These are phyloP conservation scores for Planoprotostelium fungivorum DNA, from an alignment of 78 protist species.

Conservation along the genomic window DNA sequence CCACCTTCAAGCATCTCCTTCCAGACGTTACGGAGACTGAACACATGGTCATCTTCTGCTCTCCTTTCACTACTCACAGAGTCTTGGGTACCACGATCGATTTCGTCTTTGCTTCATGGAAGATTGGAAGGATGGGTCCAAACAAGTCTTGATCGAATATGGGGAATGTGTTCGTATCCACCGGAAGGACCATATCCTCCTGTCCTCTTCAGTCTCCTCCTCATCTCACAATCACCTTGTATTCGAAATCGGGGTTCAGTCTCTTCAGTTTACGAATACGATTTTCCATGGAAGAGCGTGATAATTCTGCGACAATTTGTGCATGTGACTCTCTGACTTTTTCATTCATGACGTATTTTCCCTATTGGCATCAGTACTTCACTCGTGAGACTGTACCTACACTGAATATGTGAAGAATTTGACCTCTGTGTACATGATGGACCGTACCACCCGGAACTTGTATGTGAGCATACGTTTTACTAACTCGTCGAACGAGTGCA, in stretches of 20 bases:
- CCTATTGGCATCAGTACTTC: neutral
- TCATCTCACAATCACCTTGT: neutral
- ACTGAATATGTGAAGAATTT: neutral
- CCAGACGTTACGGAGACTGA: neutral
- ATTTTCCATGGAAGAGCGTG: neutral
- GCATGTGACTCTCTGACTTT: neutral
- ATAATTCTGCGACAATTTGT: neutral
- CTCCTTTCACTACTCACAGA: neutral
- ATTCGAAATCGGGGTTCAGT: neutral
- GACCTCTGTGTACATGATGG: neutral
- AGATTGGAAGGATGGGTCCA: neutral
- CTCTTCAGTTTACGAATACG: neutral
- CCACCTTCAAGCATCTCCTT: neutral
- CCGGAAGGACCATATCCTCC: neutral
- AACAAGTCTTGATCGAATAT: neutral
- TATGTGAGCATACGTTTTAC: neutral
- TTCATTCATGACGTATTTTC: neutral
- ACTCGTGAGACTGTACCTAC: neutral
- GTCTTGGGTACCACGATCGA: neutral
- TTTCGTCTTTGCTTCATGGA: neutral
- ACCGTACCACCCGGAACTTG: neutral
- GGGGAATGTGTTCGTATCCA: neutral
- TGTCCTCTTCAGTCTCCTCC: neutral
- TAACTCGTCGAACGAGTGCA: neutral
- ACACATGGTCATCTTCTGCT: neutral